These are phyloP conservation scores for Kodamaea derodonti DNA, from an alignment of 1,139 yeast genomes.

Conservation along the genomic window DNA sequence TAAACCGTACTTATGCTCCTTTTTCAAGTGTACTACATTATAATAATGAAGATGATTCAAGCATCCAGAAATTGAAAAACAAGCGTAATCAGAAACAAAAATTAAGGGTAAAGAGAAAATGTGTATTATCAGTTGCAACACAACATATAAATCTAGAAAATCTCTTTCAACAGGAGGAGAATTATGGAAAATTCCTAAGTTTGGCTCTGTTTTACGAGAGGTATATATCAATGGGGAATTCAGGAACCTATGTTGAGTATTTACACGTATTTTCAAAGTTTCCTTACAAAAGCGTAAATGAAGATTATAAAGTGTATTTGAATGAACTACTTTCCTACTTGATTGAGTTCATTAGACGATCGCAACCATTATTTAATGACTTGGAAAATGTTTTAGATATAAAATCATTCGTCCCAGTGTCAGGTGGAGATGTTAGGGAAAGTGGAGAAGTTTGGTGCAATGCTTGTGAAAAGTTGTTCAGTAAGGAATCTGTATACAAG, in stretches of 20 bases:
- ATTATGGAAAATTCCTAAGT: slow-evolving; percentile 63
- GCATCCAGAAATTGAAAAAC: slow-evolving; percentile 6
- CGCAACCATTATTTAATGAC: slow-evolving; percentile 44
- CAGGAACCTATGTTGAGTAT: slow-evolving; percentile 47
- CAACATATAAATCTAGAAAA: slow-evolving; percentile 43
- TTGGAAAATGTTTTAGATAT: slow-evolving; percentile 33
- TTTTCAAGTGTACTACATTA: slow-evolving; percentile 26
- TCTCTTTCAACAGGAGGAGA: slow-evolving; percentile 57
- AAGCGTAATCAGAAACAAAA: slow-evolving; percentile 15
- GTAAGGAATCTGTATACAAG: slow-evolving; percentile 61
- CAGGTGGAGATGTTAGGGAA: slow-evolving; percentile 15
- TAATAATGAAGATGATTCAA: slow-evolving; percentile 3
- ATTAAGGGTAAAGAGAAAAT: slow-evolving; percentile 28
- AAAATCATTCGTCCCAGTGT: slow-evolving; percentile 11
- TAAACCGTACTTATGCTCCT: slow-evolving; percentile 32
- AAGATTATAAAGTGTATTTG: slow-evolving; percentile 30
- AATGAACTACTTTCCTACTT: slow-evolving; percentile 44
- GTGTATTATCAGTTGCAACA: slow-evolving; percentile 48
- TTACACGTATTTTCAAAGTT: slow-evolving; percentile 43
- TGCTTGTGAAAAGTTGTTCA: slow-evolving; percentile 62
- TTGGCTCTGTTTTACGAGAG: slow-evolving; percentile 45
- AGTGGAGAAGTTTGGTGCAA: slow-evolving; percentile 51
- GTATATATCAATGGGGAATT: slow-evolving; percentile 45
- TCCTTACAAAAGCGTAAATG: slow-evolving; percentile 34
- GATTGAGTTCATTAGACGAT: slow-evolving; percentile 37